These are phyloP conservation scores for Dactylis glomerata DNA, from an alignment of 176 grass and related monocot species.

Conservation along the genomic window DNA sequence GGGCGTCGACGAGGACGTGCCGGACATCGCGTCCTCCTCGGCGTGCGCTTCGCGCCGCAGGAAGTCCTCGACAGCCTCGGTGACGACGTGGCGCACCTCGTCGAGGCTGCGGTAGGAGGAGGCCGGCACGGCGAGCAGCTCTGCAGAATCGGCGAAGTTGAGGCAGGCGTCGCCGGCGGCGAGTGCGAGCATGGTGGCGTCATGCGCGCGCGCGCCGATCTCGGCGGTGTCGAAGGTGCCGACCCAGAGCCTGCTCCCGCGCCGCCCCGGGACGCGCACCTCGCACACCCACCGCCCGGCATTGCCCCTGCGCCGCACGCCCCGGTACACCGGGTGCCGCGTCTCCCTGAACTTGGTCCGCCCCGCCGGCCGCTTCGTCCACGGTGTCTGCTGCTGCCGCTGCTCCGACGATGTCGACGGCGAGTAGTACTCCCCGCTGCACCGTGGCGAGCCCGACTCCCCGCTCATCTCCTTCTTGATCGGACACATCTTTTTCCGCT, in stretches of 20 bases:
- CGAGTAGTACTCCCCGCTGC: slow-evolving; percentile 18
- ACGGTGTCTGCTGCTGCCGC: not conserved
- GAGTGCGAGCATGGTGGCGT: slow-evolving; percentile 60
- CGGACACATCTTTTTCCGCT: slow-evolving; percentile 18
- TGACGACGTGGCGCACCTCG: slow-evolving; percentile 51
- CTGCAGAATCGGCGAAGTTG: slow-evolving; percentile 69
- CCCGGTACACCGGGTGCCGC: slow-evolving; percentile 61
- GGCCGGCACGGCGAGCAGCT: slow-evolving; percentile 27
- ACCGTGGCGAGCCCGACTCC: slow-evolving; percentile 9
- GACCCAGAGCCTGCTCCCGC: slow-evolving; percentile 69
- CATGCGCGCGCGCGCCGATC: slow-evolving; percentile 59
- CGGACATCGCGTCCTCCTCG: not conserved
- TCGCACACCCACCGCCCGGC: slow-evolving; percentile 62
- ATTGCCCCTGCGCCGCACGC: slow-evolving; percentile 45
- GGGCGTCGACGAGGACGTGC: not conserved
- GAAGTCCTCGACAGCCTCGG: slow-evolving; percentile 47
- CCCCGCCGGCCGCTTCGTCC: slow-evolving; percentile 56
- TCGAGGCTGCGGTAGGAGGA: slow-evolving; percentile 31
- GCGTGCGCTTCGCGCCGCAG: not conserved
- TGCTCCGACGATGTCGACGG: slow-evolving; percentile 26
- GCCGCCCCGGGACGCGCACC: slow-evolving; percentile 44
- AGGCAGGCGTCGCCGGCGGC: slow-evolving; percentile 28
- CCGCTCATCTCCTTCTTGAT: slow-evolving; percentile 44
- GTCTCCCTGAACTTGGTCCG: slow-evolving; percentile 73
- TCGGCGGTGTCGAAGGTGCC: slow-evolving; percentile 75